Evolutionary conservation across 306 rosid species (phyloP).

Genomic region (Vachellia collinsii): DNA sequence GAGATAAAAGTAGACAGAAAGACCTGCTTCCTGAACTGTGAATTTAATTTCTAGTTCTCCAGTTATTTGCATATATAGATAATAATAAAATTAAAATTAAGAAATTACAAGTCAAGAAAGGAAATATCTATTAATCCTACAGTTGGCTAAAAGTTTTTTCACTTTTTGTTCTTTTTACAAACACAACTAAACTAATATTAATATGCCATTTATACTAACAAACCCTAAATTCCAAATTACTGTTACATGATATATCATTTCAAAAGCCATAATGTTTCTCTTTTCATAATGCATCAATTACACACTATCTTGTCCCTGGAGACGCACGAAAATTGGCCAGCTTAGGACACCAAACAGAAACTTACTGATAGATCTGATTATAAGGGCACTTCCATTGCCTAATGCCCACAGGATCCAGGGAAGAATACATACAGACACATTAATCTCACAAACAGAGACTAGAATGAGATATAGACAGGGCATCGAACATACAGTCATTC

Average conservation of each 20-base stretch:
- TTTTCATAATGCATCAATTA: background rate
- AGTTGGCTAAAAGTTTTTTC: background rate
- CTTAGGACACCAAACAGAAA: background rate
- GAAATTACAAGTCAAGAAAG: background rate
- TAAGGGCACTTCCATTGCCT: background rate
- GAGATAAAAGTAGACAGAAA: background rate
- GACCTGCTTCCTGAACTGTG: no score
- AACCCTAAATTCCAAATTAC: background rate
- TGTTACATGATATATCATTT: background rate
- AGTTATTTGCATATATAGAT: background rate
- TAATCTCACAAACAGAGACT: background rate
- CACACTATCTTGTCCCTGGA: slow-evolving; percentile 7
- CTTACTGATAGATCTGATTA: background rate
- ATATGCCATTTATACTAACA: background rate
- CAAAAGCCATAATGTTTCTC: background rate
- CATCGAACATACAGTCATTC: slow-evolving; percentile 86
- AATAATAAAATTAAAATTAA: no score
- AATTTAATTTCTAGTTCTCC: no score
- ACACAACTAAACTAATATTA: background rate
- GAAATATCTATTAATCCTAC: background rate
- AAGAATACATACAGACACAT: background rate
- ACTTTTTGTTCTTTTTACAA: background rate
- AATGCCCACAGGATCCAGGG: background rate
- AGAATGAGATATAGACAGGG: slow-evolving; percentile 18
- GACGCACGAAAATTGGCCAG: slow-evolving; percentile 1